A percentile compares a stretch with the other conserved stretches of the same genome.
These are phyloP conservation scores for Cryphonectria japonica DNA, from an alignment of 2,329 filamentous ascomycete species.

Conservation along the genomic window DNA sequence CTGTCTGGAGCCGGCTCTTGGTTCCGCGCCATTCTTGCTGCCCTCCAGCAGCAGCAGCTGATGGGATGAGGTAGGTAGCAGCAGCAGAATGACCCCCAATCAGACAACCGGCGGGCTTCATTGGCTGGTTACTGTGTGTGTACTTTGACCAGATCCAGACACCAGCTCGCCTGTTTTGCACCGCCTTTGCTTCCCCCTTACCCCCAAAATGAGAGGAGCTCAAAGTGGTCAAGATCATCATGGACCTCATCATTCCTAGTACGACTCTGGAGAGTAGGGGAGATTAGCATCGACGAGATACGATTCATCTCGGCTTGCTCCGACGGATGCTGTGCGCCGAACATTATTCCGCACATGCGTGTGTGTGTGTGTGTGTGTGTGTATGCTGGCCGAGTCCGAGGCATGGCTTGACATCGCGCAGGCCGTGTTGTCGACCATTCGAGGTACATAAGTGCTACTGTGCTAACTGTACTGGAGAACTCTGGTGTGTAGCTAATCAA, in stretches of 20 bases:
- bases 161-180: slow-evolving; percentile 16
- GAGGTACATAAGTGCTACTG: not conserved
- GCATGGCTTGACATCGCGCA: not conserved
- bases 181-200: not conserved
- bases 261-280: not conserved
- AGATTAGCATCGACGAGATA: slow-evolving; percentile 10
- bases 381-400: slow-evolving; percentile 1
- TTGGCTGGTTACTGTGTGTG: slow-evolving; percentile 1
- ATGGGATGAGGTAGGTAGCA: slow-evolving; percentile 5
- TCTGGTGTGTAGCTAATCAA: not conserved
- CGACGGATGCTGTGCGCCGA: slow-evolving; percentile 19
- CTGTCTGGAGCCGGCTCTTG: slow-evolving; percentile 10
- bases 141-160: slow-evolving; percentile 18
- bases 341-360: not conserved
- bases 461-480: not conserved
- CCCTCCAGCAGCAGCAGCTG: slow-evolving; percentile 1
- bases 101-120: slow-evolving; percentile 18
- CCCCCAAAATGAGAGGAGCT: not conserved
- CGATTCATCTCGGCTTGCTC: slow-evolving; percentile 26
- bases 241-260: not conserved
- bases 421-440: not conserved
- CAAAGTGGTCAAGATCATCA: slow-evolving; percentile 21
- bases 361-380: no score
- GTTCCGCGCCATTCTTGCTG: slow-evolving; percentile 11
- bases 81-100: slow-evolving; percentile 3